These are phyloP conservation scores for Nothomitra cinnamomea DNA, from an alignment of 2,329 filamentous ascomycete species.

Conservation along the genomic window DNA sequence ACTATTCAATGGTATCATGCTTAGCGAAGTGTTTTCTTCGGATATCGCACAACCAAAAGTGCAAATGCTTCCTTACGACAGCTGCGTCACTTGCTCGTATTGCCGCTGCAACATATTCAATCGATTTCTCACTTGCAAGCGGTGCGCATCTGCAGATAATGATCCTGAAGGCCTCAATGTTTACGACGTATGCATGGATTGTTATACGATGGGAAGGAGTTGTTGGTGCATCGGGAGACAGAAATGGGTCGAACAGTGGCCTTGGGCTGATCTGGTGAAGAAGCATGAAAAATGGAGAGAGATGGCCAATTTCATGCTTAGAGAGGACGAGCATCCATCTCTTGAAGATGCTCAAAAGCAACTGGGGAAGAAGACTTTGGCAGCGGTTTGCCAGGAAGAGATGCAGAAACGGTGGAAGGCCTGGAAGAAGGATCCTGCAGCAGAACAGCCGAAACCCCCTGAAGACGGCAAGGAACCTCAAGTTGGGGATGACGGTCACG, in stretches of 20 bases:
- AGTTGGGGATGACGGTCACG: conserved; percentile 43
- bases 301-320: conserved; percentile 58
- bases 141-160: conserved; percentile 44
- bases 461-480: conserved; percentile 32
- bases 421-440: conserved; percentile 14
- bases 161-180: conserved; percentile 61
- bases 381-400: conserved; percentile 88
- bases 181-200: conserved; percentile 97
- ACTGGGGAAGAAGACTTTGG: conserved; percentile 59
- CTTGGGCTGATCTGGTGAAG: conserved; percentile 59
- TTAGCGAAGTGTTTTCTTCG: conserved; percentile 71
- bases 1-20: conserved; percentile 60
- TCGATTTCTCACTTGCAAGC: conserved; percentile 79
- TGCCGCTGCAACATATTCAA: conserved; percentile 96
- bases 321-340: conserved; percentile 49
- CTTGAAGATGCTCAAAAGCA: conserved; percentile 52
- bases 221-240: conserved; percentile 76
- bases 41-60: conserved; percentile 45
- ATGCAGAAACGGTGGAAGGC: conserved; percentile 58
- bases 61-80: conserved; percentile 69
- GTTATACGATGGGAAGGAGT: conserved; percentile 91
- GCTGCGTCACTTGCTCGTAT: conserved; percentile 88
- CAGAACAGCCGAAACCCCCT: conserved; percentile 20
- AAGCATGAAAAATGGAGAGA: conserved; percentile 73
- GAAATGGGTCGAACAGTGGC: conserved; percentile 85